Evolutionary conservation across 1,284 basidiomycete genomes (phyloP).

Genomic region (Meripilus lineatus): DNA sequence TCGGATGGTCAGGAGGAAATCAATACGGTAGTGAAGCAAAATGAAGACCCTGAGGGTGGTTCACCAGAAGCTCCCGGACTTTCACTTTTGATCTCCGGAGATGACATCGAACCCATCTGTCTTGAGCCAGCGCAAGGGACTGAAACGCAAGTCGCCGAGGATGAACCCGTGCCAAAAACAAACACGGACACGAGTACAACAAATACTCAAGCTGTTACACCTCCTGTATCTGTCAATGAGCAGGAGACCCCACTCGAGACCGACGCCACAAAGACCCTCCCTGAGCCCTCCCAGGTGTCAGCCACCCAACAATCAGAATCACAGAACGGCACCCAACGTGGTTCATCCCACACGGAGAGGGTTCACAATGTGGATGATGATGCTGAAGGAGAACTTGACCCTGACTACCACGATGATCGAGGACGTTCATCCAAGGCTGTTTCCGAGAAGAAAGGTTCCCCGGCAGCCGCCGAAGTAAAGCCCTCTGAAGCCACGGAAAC

Average conservation of each 20-base stretch:
- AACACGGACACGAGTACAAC: no score
- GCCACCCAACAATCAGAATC: no score
- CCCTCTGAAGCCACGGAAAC: not conserved
- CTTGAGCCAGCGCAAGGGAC: not conserved
- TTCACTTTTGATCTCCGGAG: no score
- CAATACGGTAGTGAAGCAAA: not conserved
- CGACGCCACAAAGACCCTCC: not conserved
- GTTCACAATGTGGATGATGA: conserved; percentile 10
- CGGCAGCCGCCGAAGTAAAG: not conserved
- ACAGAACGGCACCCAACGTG: no score
- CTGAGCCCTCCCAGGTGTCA: no score
- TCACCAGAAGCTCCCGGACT: no score
- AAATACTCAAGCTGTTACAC: no score
- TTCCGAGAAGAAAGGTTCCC: no score
- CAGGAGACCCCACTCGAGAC: not conserved
- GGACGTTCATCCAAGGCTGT: not conserved
- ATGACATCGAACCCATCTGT: not conserved
- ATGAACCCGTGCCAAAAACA: not conserved
- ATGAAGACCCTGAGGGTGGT: no score
- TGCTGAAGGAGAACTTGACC: conserved; percentile 21
- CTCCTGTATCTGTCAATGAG: no score
- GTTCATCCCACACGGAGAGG: not conserved
- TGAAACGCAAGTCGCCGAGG: not conserved
- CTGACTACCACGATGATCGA: conserved; percentile 14
- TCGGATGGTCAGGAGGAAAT: conserved; percentile 8